Percentiles rank a stretch among this genome's conserved stretches.
Evolutionary conservation across 2,329 filamentous ascomycete genomes (phyloP).

Genomic region (Fusarium sp.): DNA sequence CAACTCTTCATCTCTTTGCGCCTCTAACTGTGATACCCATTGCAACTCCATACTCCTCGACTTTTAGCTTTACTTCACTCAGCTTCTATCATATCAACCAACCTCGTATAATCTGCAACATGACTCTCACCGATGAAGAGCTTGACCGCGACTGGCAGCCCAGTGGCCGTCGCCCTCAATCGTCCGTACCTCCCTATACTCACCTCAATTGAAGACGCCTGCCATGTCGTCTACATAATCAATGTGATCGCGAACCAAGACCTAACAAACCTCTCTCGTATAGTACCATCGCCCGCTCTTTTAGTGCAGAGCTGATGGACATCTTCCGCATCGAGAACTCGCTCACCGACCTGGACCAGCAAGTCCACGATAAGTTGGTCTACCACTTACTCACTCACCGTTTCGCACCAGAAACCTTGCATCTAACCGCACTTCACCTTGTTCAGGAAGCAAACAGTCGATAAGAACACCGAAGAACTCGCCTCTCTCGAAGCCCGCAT

Average conservation of each 20-base stretch:
- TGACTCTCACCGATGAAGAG: conserved; percentile 67
- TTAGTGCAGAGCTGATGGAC: conserved; percentile 85
- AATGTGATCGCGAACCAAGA: conserved; percentile 18
- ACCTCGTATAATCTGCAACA: conserved; percentile 14
- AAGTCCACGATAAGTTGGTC: conserved; percentile 82
- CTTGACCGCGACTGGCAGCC: conserved; percentile 83
- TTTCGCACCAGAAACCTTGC: not conserved
- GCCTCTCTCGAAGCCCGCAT: conserved; percentile 85
- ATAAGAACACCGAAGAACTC: conserved; percentile 78
- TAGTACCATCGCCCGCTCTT: conserved; percentile 87
- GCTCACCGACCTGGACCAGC: conserved; percentile 74
- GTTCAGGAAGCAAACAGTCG: conserved; percentile 79
- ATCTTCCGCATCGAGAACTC: conserved; percentile 88
- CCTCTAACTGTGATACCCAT: conserved; percentile 2
- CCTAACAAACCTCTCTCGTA: conserved; percentile 19
- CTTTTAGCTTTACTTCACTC: not conserved
- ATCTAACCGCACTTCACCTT: conserved; percentile 21
- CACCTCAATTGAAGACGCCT: conserved; percentile 53
- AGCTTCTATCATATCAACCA: not conserved
- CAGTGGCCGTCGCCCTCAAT: conserved; percentile 79
- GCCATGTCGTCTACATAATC: not conserved
- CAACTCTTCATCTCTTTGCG: conserved; percentile 1
- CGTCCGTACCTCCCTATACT: conserved; percentile 72
- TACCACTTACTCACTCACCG: conserved; percentile 10
- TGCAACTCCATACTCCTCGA: not conserved